Conservation (phyloP, 2,329 filamentous ascomycete species). For the Colletotrichum siamense region DNA sequence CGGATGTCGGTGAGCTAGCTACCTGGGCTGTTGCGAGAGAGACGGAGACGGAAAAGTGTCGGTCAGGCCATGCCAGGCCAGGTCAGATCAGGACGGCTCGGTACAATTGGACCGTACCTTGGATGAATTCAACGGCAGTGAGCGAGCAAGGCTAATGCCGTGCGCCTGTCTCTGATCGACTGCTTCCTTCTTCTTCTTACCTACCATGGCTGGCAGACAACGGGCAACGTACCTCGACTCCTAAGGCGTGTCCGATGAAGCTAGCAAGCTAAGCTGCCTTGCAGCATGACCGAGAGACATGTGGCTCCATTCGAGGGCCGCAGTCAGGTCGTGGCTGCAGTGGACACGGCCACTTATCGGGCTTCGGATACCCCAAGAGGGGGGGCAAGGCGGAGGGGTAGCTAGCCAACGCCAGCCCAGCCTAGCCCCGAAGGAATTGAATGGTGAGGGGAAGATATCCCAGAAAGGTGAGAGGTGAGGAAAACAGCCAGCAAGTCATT, state of each 20-base stretch:
- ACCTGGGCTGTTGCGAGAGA: not conserved
- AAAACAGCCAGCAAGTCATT: not conserved
- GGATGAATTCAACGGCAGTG: not conserved
- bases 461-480: not conserved
- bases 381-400: constrained; percentile 10
- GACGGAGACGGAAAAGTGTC: not conserved
- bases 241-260: constrained; percentile 17
- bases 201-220: not conserved
- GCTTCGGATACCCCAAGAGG: not conserved
- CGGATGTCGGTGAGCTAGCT: not conserved
- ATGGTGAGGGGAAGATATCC: not conserved
- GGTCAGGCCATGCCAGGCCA: not conserved
- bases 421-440: not conserved
- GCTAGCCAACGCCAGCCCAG: not conserved
- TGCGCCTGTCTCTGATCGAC: not conserved
- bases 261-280: constrained; percentile 16
- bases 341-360: constrained; percentile 2
- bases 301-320: constrained; percentile 23
- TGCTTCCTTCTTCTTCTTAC: not conserved
- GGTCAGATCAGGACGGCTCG: not conserved
- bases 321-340: constrained; percentile 17
- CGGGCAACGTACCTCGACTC: not conserved
- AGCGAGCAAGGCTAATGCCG: not conserved
- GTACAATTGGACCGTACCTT: not conserved
- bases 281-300: constrained; percentile 21